A percentile compares a stretch with the other conserved stretches of the same genome.
Conservation (phyloP, 352 stramenopile species). For the Vaucheria bursata region DNA sequence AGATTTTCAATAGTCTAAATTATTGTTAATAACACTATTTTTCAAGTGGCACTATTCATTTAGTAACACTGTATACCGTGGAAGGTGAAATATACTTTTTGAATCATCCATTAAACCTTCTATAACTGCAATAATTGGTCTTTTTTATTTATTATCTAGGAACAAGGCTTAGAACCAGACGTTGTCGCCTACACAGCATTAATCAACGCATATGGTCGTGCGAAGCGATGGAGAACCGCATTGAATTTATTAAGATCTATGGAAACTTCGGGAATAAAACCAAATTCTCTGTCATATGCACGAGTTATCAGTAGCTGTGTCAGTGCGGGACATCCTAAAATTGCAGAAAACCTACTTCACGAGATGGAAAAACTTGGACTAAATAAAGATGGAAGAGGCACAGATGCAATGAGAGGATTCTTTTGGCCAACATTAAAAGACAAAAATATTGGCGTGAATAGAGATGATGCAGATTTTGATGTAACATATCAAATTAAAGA, state of each 20-base stretch:
- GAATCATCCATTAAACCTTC: too few species aligned
- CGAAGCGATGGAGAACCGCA: background rate
- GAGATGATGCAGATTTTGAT: too few species aligned
- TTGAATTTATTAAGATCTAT: background rate
- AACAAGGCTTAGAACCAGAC: slow-evolving; percentile 23
- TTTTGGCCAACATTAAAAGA: too few species aligned
- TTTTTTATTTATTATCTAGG: too few species aligned
- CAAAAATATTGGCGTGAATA: too few species aligned
- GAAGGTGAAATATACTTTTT: too few species aligned
- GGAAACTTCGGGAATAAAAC: background rate
- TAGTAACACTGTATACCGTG: too few species aligned
- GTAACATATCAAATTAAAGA: too few species aligned
- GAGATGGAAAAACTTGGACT: background rate
- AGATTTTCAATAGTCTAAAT: too few species aligned
- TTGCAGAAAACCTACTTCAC: background rate
- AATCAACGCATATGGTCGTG: slow-evolving; percentile 9
- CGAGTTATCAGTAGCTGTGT: background rate
- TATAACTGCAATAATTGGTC: too few species aligned
- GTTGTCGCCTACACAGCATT: slow-evolving; percentile 22
- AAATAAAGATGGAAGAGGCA: background rate
- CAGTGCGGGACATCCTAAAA: background rate
- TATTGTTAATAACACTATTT: too few species aligned
- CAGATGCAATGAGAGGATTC: background rate
- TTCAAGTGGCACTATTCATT: too few species aligned
- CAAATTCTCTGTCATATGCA: background rate